Conservation (phyloP, 495 filamentous ascomycete species). For the Xylaria telfairii region DNA sequence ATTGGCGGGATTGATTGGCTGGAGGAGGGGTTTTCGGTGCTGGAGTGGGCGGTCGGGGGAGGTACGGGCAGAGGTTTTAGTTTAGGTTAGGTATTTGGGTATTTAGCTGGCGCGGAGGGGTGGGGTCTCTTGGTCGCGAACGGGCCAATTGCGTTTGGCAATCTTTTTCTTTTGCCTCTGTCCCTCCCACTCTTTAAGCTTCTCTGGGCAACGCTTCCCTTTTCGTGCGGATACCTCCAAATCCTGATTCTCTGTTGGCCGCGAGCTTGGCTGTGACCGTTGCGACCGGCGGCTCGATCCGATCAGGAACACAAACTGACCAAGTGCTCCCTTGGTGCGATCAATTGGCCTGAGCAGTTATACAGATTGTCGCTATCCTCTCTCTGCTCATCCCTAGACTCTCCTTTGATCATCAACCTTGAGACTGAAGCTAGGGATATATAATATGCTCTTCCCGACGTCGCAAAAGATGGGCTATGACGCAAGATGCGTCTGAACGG, state of each 20-base stretch:
- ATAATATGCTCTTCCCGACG: background rate
- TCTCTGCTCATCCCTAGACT: background rate
- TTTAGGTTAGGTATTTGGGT: constrained; percentile 8
- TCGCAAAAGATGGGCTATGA: constrained; percentile 1
- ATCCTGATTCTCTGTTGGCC: constrained; percentile 15
- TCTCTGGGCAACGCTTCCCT: constrained; percentile 16
- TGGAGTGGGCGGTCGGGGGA: constrained; percentile 9
- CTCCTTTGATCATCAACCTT: background rate
- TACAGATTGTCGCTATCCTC: background rate
- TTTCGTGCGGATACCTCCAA: constrained; percentile 3
- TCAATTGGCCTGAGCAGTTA: background rate
- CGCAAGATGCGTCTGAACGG: constrained; percentile 1
- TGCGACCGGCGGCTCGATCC: background rate
- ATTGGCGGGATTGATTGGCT: constrained; percentile 44
- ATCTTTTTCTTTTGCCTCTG: background rate
- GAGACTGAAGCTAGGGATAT: background rate
- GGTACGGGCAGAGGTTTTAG: constrained; percentile 7
- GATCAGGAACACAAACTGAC: constrained; percentile 1
- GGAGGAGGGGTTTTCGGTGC: constrained; percentile 27
- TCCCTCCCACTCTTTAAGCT: background rate
- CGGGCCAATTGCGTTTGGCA: background rate
- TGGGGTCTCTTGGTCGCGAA: background rate
- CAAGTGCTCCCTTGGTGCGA: background rate
- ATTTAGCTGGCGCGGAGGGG: background rate
- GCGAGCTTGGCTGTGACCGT: background rate